Evolutionary conservation across 2,329 filamentous ascomycete genomes (phyloP).

Genomic region (Talaromyces sp.): DNA sequence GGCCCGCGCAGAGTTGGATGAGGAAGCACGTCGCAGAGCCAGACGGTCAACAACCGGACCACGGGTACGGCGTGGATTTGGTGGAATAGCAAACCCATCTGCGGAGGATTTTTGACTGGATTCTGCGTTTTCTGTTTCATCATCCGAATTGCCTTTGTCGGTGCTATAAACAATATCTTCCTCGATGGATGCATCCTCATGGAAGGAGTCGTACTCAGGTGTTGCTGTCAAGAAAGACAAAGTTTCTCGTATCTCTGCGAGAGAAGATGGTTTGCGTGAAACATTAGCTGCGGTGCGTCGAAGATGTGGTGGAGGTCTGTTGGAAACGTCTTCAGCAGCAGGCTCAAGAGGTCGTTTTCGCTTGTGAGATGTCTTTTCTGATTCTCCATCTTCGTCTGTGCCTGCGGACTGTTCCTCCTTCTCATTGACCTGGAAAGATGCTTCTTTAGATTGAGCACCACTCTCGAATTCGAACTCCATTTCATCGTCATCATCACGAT

Average conservation of each 20-base stretch:
- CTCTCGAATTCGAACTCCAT: constrained; percentile 75
- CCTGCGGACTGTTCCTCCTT: constrained; percentile 23
- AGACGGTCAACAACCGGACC: constrained; percentile 45
- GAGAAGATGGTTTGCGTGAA: constrained; percentile 65
- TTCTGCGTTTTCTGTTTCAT: constrained; percentile 23
- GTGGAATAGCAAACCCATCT: constrained; percentile 28
- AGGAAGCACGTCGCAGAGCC: constrained; percentile 44
- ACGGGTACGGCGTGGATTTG: constrained; percentile 38
- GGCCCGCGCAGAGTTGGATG: constrained; percentile 40
- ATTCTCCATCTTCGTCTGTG: constrained; percentile 19
- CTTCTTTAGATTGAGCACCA: constrained; percentile 41
- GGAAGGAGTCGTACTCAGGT: constrained; percentile 53
- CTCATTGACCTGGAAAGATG: constrained; percentile 27
- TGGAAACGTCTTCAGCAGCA: constrained; percentile 42
- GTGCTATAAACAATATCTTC: constrained; percentile 50
- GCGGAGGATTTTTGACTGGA: constrained; percentile 19
- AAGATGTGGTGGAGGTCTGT: constrained; percentile 57
- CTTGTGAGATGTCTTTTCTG: constrained; percentile 26
- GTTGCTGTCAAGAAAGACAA: constrained; percentile 79
- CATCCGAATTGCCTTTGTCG: constrained; percentile 24
- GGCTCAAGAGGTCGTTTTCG: constrained; percentile 42
- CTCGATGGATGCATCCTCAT: constrained; percentile 51
- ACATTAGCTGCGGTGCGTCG: constrained; percentile 56
- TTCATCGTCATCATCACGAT: constrained; percentile 66
- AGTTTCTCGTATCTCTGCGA: constrained; percentile 78